Percentiles rank a stretch among this genome's conserved stretches.
Evolutionary conservation across 2,329 filamentous ascomycete species (phyloP).

Genomic region (Epichloe sp.): DNA sequence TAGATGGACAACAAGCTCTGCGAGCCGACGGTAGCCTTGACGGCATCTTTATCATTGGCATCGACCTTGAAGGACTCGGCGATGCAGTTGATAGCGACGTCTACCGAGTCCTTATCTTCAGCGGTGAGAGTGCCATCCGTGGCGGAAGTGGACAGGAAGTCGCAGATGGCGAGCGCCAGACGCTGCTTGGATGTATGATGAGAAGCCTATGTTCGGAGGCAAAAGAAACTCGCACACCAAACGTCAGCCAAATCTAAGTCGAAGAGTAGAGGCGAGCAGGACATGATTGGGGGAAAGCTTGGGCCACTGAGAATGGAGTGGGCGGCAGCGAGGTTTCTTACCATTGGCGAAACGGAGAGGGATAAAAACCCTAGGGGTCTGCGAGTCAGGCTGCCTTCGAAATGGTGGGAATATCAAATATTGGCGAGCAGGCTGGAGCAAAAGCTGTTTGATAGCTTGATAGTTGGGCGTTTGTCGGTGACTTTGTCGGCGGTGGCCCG

Average conservation of each 20-base stretch:
- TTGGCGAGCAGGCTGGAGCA: neutral
- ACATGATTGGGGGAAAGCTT: neutral
- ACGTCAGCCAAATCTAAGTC: too few relatives aligned
- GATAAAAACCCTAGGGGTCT: neutral
- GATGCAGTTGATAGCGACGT: constrained; percentile 90
- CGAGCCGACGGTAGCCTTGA: constrained; percentile 65
- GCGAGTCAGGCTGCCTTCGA: neutral
- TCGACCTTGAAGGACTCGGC: constrained; percentile 92
- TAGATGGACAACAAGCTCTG: constrained; percentile 89
- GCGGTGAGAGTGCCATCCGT: constrained; percentile 77
- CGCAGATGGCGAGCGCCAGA: constrained; percentile 91
- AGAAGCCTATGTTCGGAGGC: constrained; percentile 14
- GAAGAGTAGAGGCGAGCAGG: neutral
- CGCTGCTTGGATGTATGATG: constrained; percentile 53
- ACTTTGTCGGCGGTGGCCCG: neutral
- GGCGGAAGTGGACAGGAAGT: constrained; percentile 77
- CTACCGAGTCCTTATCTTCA: constrained; percentile 87
- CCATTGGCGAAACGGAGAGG: neutral
- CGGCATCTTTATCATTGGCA: constrained; percentile 57
- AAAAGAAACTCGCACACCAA: neutral
- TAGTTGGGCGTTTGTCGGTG: neutral
- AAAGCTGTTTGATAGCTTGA: neutral
- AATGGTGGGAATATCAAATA: neutral
- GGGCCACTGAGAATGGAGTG: too few relatives aligned
- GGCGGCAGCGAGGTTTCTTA: neutral